These are phyloP conservation scores for Zea mays DNA, from an alignment of 176 grass and related monocot genomes.

Conservation along the genomic window Zm-B73-REFERENCE-NAM-5.0 NC_050103.1:166042501-166043000, in stretches of 20 bases:
- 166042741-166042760: slow-evolving; percentile 19
- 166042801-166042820: slow-evolving; percentile 23
- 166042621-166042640: slow-evolving; percentile 58
- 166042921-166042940: neutral
- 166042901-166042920: neutral
- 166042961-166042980: neutral
- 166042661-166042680: slow-evolving; percentile 56
- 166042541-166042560: slow-evolving; percentile 38
- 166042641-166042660: slow-evolving; percentile 66
- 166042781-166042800: neutral
- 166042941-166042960: neutral
- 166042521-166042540: slow-evolving; percentile 15
- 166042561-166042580: slow-evolving; percentile 48
- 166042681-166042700: slow-evolving; percentile 58
- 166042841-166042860: neutral
- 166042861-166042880: neutral
- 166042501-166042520: slow-evolving; percentile 26
- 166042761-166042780: neutral
- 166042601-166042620: slow-evolving; percentile 12
- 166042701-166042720: slow-evolving; percentile 61
- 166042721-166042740: slow-evolving; percentile 57
- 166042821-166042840: slow-evolving; percentile 12
- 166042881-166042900: neutral
- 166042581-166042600: slow-evolving; percentile 9
- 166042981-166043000: neutral